These are phyloP conservation scores for Pilaira anomala DNA, from an alignment of 192 early-diverging fungal species.

Conservation along the genomic window DNA sequence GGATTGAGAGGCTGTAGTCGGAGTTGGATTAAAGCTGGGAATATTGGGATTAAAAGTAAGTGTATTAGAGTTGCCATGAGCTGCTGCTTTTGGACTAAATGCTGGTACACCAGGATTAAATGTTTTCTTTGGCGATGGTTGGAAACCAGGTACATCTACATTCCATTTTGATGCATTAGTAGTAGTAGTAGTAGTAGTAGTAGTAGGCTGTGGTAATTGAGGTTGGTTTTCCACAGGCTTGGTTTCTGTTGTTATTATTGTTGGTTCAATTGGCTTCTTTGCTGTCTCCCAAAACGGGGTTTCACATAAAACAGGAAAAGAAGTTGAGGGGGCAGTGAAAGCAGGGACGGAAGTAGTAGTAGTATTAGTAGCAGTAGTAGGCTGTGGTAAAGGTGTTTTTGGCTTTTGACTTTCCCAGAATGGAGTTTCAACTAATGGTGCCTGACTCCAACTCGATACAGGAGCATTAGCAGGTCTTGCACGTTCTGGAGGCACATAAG, in stretches of 20 bases:
- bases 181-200: not conserved
- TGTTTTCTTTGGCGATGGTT: not conserved
- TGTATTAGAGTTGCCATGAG: not conserved
- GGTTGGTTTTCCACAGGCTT: too few species aligned
- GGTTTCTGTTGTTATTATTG: too few species aligned
- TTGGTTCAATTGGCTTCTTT: too few species aligned
- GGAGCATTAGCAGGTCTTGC: not conserved
- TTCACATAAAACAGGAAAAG: not conserved
- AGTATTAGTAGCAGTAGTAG: not conserved
- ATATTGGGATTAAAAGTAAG: not conserved
- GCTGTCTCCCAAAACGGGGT: not conserved
- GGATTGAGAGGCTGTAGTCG: not conserved
- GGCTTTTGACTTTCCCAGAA: slow-evolving; percentile 2
- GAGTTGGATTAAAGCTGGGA: not conserved
- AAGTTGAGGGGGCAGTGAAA: not conserved
- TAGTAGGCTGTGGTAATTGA: too few species aligned
- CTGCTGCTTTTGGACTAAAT: too few species aligned
- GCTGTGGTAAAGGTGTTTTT: not conserved
- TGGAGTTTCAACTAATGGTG: not conserved
- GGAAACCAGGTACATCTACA: not conserved
- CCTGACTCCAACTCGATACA: not conserved
- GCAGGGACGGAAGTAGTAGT: not conserved
- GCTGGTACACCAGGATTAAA: too few species aligned
- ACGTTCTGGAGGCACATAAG: not conserved
- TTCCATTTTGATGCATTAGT: not conserved